Conservation (phyloP, 1,139 yeast genomes). For the Lodderomyces parapsilosis region DNA sequence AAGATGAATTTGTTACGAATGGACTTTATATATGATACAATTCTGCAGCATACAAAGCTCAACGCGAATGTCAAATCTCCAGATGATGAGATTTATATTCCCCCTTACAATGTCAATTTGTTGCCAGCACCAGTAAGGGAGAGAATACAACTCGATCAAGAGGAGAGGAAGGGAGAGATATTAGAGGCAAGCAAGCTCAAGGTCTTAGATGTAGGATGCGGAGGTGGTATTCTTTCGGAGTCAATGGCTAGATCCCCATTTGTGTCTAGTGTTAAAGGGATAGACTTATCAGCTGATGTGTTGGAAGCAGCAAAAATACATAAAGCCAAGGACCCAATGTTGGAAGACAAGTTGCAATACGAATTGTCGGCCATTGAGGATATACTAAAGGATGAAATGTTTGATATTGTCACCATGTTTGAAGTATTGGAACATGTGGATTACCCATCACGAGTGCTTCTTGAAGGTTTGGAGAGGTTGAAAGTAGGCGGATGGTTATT, state of each 20-base stretch:
- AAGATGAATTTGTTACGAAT: constrained; percentile 88
- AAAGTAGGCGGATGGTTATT: constrained; percentile 84
- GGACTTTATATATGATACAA: constrained; percentile 74
- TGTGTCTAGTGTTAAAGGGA: constrained; percentile 67
- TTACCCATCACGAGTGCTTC: constrained; percentile 70
- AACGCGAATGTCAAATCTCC: constrained; percentile 34
- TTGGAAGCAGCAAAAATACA: constrained; percentile 77
- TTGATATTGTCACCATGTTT: constrained; percentile 83
- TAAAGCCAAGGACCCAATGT: constrained; percentile 59
- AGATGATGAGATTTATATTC: constrained; percentile 61
- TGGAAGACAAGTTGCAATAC: constrained; percentile 55
- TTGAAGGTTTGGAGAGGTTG: constrained; percentile 64
- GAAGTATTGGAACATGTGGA: constrained; percentile 95
- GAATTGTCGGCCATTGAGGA: constrained; percentile 62
- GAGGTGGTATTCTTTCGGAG: constrained; percentile 92
- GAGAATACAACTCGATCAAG: constrained; percentile 51
- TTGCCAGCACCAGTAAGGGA: constrained; percentile 55
- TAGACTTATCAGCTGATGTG: constrained; percentile 84
- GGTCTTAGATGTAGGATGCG: constrained; percentile 92
- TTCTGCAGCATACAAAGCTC: constrained; percentile 47
- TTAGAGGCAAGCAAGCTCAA: constrained; percentile 34
- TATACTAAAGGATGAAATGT: constrained; percentile 44
- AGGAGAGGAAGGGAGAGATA: constrained; percentile 41
- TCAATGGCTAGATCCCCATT: constrained; percentile 76
- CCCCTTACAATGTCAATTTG: constrained; percentile 71